A percentile compares a stretch with the other conserved stretches of the same genome.
phyloP scores from a whole-genome alignment of 129 eudicot genomes.

The Pseudognaphalium luteoalbum region DNA sequence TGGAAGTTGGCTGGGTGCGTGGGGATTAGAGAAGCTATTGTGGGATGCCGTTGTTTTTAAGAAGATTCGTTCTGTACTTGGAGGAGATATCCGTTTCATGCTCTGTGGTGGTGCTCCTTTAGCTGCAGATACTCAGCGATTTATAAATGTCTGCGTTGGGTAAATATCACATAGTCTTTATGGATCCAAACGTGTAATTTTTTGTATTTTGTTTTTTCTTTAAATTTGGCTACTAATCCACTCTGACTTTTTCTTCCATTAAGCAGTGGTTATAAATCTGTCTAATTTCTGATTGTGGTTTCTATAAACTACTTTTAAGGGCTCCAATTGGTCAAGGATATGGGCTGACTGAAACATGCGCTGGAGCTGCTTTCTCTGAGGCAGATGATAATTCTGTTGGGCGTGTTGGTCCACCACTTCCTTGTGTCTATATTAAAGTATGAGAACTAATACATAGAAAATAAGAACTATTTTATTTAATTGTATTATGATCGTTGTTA shows the following conservation, averaged over 20 bases:
- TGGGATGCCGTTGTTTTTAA: slow-evolving; percentile 83
- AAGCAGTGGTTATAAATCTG: slow-evolving; percentile 4
- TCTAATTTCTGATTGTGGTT: neutral
- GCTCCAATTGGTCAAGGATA: slow-evolving; percentile 98
- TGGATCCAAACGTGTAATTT: neutral
- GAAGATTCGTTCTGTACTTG: slow-evolving; percentile 69
- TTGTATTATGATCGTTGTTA: neutral
- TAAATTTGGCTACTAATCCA: too few species aligned
- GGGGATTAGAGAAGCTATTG: slow-evolving; percentile 69
- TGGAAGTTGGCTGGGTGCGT: slow-evolving; percentile 93
- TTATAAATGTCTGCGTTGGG: slow-evolving; percentile 94
- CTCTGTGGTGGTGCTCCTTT: slow-evolving; percentile 99
- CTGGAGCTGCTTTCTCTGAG: slow-evolving; percentile 96
- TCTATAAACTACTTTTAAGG: slow-evolving; percentile 40
- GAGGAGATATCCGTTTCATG: slow-evolving; percentile 88
- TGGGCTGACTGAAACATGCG: slow-evolving; percentile 97
- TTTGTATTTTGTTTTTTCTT: neutral
- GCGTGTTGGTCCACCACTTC: slow-evolving; percentile 99
- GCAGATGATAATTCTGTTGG: slow-evolving; percentile 84
- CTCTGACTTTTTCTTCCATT: too few species aligned
- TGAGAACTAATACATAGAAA: neutral
- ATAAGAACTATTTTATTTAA: neutral
- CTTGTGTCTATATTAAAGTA: slow-evolving; percentile 89
- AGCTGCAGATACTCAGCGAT: slow-evolving; percentile 86
- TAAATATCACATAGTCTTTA: slow-evolving; percentile 23